These are phyloP conservation scores for Claviceps sp. DNA, from an alignment of 2,329 filamentous ascomycete species.

Conservation along the genomic window DNA sequence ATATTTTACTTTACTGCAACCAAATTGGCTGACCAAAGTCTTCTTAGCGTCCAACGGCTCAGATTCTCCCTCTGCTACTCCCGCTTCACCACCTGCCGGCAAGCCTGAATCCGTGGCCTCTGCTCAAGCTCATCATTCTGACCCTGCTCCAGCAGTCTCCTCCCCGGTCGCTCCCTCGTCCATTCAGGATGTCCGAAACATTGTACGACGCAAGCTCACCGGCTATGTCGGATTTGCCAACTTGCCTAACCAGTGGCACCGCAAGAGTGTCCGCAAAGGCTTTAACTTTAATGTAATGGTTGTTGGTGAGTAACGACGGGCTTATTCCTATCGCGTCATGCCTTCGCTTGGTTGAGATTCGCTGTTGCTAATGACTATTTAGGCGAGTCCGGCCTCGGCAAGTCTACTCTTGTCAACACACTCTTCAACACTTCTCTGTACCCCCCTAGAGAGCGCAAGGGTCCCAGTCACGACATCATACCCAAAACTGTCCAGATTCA, in stretches of 20 bases:
- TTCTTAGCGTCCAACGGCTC: conserved; percentile 32
- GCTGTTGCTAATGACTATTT: neutral
- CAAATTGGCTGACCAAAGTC: conserved; percentile 4
- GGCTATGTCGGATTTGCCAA: conserved; percentile 99
- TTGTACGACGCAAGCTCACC: conserved; percentile 94
- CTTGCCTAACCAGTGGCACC: conserved; percentile 98
- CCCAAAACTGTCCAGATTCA: conserved; percentile 95
- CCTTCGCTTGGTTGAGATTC: neutral
- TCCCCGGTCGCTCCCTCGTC: conserved; percentile 24
- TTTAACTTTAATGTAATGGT: conserved; percentile 99
- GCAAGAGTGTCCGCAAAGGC: conserved; percentile 98
- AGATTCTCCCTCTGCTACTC: conserved; percentile 28
- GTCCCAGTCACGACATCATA: conserved; percentile 92
- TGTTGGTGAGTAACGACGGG: conserved; percentile 61
- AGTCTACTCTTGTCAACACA: conserved; percentile 98
- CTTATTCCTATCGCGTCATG: neutral
- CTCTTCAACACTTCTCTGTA: conserved; percentile 99
- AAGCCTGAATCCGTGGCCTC: conserved; percentile 18
- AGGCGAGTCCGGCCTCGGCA: conserved; percentile 99
- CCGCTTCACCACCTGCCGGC: conserved; percentile 27
- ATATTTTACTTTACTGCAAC: conserved; percentile 1
- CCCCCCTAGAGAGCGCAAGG: conserved; percentile 96
- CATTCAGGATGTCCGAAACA: conserved; percentile 70
- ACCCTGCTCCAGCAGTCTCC: conserved; percentile 19
- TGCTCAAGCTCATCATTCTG: conserved; percentile 22